These are phyloP conservation scores for Roridomyces roridus DNA, from an alignment of 768 basidiomycete species.

Conservation along the genomic window DNA sequence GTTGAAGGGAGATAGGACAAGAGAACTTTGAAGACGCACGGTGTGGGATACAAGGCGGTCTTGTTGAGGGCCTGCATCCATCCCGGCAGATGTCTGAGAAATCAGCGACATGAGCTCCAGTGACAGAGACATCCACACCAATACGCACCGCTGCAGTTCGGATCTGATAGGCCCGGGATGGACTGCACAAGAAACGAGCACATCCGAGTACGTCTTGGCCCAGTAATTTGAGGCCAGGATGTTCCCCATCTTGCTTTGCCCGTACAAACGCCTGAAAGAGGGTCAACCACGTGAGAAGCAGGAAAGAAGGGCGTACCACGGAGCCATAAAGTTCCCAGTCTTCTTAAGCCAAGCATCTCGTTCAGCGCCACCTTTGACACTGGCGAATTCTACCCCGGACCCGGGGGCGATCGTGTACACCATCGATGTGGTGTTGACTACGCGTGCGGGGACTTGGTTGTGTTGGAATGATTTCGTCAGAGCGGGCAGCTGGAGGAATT, in stretches of 20 bases:
- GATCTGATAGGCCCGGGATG: slow-evolving; percentile 13
- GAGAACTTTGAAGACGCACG: too few relatives aligned
- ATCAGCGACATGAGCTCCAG: too few relatives aligned
- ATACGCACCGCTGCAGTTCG: slow-evolving; percentile 14
- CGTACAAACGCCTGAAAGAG: slow-evolving; percentile 10
- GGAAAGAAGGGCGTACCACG: not conserved
- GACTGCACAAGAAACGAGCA: slow-evolving; percentile 18
- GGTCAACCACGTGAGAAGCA: not conserved
- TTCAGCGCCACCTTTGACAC: slow-evolving; percentile 3
- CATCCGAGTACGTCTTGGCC: too few relatives aligned
- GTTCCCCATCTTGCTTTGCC: slow-evolving; percentile 17
- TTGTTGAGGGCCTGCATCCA: too few relatives aligned
- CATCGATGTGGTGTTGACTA: slow-evolving; percentile 8
- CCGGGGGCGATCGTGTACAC: not conserved
- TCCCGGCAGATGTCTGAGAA: too few relatives aligned
- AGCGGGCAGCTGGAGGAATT: slow-evolving; percentile 21
- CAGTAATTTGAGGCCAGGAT: slow-evolving; percentile 1
- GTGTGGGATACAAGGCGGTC: too few relatives aligned
- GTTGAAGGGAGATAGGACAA: too few relatives aligned
- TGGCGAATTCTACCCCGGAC: not conserved
- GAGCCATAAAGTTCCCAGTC: slow-evolving; percentile 6
- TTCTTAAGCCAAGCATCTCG: slow-evolving; percentile 16
- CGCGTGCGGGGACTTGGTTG: slow-evolving; percentile 9
- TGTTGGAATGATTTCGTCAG: slow-evolving; percentile 9
- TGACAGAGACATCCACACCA: too few relatives aligned